Evolutionary conservation across 208 protist species (phyloP), one percentile per base, ranked within the genome.

Genomic region (Leishmania martiniquensis): DNA sequence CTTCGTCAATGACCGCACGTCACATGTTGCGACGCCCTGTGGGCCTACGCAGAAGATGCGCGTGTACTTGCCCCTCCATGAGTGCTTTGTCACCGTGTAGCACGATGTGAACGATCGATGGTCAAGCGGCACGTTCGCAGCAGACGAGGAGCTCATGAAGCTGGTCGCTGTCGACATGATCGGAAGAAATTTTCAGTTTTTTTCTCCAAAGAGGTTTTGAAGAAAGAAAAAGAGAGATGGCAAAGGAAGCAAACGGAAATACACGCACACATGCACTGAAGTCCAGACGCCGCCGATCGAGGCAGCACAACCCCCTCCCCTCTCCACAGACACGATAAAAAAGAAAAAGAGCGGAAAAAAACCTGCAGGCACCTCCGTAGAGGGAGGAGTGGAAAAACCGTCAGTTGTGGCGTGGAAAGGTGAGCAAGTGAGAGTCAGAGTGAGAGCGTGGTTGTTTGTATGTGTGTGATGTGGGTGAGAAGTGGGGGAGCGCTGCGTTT

Each of bases 41-140:
- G 60, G 67, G 12, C 92, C 88, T 13, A 98, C 79, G 68, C 87
- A 91, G 81, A 98, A 94, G 39, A 97, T 89, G 51, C 96, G 93
- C 9, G 85, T 92, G 83, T 97, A 98, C 76, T 90, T 93, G 0
- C 95, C 95, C 32, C 88, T 85, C 94, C 95, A 98, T 20, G 91
- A 96, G 73, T 88, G 87, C 81, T 98, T 98, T 3, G 89, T 87
- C 3, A 98, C 95, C 0, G 81, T 91, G 63, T 89, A 95, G 72
- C 95, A 88, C 0, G 88, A 72, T 10, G 81, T 87, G 65, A 94
- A 96, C 45, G 93, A 83, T 32, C 86, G 71, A 42, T 80, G 74
- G 49, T 84, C 74, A 12, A 80, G 55, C 29, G 69, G 66, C 51
- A 45, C 20, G 52, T 49, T 70, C 7, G 32, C 49, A 13, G 51